phyloP scores from a whole-genome alignment of 352 stramenopile genomes.

The Pythium brachiatum region DNA sequence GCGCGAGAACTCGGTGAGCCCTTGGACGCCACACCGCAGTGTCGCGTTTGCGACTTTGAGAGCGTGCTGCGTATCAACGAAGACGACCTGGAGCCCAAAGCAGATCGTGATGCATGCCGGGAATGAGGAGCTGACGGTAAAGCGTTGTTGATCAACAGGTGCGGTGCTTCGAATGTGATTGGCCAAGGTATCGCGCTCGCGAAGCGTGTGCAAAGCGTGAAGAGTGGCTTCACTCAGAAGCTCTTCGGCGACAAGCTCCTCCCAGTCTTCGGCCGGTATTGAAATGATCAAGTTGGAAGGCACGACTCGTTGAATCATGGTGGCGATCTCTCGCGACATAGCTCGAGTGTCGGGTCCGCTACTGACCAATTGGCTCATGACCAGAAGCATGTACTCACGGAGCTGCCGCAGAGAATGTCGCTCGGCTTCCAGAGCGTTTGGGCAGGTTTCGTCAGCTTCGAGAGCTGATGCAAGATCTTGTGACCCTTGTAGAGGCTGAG shows the following conservation, averaged over 20 bases:
- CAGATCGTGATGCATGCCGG: conserved; percentile 4
- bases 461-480: conserved; percentile 18
- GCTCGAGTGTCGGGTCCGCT: not conserved
- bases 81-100: conserved; percentile 28
- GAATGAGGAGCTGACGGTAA: conserved; percentile 2
- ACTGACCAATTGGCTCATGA: conserved; percentile 7
- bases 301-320: conserved; percentile 10
- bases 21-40: conserved; percentile 22
- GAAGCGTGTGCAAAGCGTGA: conserved; percentile 13
- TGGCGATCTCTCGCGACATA: conserved; percentile 8
- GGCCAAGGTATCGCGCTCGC: conserved; percentile 24
- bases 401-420: not conserved
- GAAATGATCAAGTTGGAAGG: not conserved
- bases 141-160: conserved; percentile 21
- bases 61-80: conserved; percentile 30
- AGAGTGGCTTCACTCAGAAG: conserved; percentile 9
- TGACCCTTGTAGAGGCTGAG: conserved; percentile 19
- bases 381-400: conserved; percentile 22
- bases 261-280: conserved; percentile 12
- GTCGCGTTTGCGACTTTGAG: conserved; percentile 34
- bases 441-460: not conserved
- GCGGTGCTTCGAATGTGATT: conserved; percentile 15
- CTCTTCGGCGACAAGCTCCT: conserved; percentile 14
- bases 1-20: conserved; percentile 20
- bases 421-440: conserved; percentile 4